Conservation (phyloP, 495 filamentous ascomycete species). For the Penicillium argentinense region DNA sequence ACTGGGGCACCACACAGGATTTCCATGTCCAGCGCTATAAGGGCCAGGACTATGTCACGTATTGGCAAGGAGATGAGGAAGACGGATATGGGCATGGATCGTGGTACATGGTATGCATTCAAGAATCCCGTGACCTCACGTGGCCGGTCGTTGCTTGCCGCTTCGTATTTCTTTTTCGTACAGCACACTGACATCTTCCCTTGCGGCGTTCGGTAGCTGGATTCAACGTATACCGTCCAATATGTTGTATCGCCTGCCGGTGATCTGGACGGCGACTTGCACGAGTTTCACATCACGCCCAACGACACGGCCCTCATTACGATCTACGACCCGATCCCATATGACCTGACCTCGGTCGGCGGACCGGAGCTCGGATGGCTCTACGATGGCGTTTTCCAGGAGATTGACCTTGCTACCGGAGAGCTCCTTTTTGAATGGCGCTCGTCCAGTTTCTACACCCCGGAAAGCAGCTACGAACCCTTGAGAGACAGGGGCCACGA, state of each 20-base stretch:
- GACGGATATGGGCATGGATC: conserved; percentile 49
- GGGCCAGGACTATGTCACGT: conserved; percentile 49
- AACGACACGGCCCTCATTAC: conserved; percentile 52
- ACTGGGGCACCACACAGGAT: conserved; percentile 44
- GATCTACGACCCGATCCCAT: conserved; percentile 47
- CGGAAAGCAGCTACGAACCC: conserved; percentile 22
- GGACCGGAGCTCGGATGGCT: conserved; percentile 45
- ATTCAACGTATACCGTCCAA: conserved; percentile 44
- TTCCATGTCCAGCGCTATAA: conserved; percentile 47
- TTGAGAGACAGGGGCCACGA: conserved; percentile 21
- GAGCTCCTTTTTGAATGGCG: conserved; percentile 45
- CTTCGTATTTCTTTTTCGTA: too few relatives aligned
- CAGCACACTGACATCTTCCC: too few relatives aligned
- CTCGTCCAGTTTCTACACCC: conserved; percentile 27
- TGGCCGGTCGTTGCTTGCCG: too few relatives aligned
- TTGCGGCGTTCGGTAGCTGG: conserved; percentile 31
- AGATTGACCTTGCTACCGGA: conserved; percentile 43
- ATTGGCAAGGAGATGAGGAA: conserved; percentile 53
- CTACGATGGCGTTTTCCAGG: conserved; percentile 43
- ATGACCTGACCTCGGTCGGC: conserved; percentile 47
- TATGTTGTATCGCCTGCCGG: conserved; percentile 38
- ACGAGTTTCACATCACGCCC: conserved; percentile 47
- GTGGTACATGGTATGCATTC: conserved; percentile 50
- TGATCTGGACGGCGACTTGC: conserved; percentile 35
- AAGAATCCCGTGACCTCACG: too few relatives aligned